Evolutionary conservation across 2,329 filamentous ascomycete species (phyloP).

Genomic region (Botrytis deweyae): DNA sequence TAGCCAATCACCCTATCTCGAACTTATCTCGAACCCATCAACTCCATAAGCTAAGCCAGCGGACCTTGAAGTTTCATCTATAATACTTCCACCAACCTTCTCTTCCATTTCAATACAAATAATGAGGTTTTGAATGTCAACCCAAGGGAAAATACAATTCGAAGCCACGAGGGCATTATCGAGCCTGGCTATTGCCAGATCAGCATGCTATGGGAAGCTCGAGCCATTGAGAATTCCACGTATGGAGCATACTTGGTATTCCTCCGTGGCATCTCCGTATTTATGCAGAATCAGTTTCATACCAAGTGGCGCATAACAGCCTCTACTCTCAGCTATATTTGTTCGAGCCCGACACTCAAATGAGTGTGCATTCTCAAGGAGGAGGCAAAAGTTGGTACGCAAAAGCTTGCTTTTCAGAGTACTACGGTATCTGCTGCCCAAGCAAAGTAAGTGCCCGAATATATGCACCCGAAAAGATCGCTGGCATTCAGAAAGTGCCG

Average conservation of each 20-base stretch:
- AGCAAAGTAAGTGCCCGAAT: background rate
- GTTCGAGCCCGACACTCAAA: background rate
- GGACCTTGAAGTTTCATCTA: background rate
- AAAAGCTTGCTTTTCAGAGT: background rate
- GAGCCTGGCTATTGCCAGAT: constrained; percentile 1
- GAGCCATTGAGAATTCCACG: background rate
- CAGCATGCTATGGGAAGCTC: background rate
- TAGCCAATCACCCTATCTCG: background rate
- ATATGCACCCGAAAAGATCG: background rate
- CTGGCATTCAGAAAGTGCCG: background rate
- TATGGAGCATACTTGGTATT: background rate
- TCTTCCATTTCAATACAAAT: background rate
- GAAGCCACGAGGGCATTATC: background rate
- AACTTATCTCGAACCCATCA: background rate
- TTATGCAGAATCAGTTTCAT: constrained; percentile 11
- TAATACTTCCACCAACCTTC: background rate
- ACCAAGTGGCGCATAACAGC: background rate
- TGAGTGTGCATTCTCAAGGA: background rate
- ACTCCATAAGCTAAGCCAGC: background rate
- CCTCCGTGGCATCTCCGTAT: constrained; percentile 9
- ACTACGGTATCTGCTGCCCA: background rate
- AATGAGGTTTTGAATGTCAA: background rate
- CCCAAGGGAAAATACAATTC: background rate
- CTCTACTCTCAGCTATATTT: background rate
- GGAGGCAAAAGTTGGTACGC: background rate